Base-by-base conservation (phyloP, 1,284 basidiomycete species). In the Austroboletus niveus region DNA sequence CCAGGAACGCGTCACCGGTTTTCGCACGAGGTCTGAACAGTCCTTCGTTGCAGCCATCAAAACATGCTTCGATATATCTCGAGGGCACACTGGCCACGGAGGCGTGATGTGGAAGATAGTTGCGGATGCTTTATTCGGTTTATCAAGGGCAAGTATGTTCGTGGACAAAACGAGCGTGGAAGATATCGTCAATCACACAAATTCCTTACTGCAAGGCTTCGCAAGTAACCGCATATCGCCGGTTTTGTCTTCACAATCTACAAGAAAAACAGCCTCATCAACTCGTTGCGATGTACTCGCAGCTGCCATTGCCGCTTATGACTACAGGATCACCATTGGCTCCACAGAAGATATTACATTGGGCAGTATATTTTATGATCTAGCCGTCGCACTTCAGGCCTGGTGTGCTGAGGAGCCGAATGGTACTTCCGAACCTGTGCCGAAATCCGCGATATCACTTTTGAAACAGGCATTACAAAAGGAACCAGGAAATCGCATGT, bases 81-180 rank as follows among this genome's bases (percentile, higher is more conserved):
- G 75, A 31, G 70, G 74, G 10, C 81, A 80, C 41, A 68, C 79
- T 38, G 84, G 82, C 6, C 87, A 89, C 69, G 80, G 87, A 34
- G 75, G 79, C 5, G 77, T 92, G 22, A 84, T 81, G 1, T 98
- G 96, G 95, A 99, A 98, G 70, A 75, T 85, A 4, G 76, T 87
- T 10, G 89, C 82, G 1, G 96, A 99, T 68, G 85, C 88, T 1
- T 71, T 91, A 3, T 85, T 85, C 59, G 75, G 80, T 46, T 71
- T 95, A 0, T 86, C 87, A 2, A 65, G 65, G 17, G 69, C 72
- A 34, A 65, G 74, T 1, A 63, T 68, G 9, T 81, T 79, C 56
- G 60, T 68, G 6, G 72, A 84, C 41, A 72, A 75, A 54, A 61
- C 59, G 1, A 53, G 57, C 8, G 68, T 84, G 8, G 65, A 67